phyloP scores from a whole-genome alignment of 2,329 filamentous ascomycete species.

The Sarocladiaceae sp. region DNA sequence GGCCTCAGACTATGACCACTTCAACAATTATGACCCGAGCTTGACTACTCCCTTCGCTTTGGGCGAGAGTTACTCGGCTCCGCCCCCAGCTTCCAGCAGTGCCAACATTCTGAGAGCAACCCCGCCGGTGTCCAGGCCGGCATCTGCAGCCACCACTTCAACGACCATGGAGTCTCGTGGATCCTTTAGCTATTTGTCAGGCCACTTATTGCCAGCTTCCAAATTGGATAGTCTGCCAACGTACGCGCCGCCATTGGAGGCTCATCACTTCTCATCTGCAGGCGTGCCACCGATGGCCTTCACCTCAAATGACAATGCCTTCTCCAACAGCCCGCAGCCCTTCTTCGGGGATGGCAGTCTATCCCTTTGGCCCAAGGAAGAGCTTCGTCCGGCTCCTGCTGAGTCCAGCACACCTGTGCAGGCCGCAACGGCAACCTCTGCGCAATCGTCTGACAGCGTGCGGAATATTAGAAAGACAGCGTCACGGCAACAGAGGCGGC shows the following conservation, averaged over 20 bases:
- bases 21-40: constrained; percentile 40
- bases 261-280: constrained; percentile 17
- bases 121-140: constrained; percentile 3
- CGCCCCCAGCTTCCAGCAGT: constrained; percentile 18
- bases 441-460: neutral
- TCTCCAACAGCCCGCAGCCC: neutral
- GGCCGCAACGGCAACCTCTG: neutral
- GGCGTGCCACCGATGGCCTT: constrained; percentile 6
- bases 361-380: neutral
- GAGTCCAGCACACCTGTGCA: neutral
- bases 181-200: constrained; percentile 21
- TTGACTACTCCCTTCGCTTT: constrained; percentile 36
- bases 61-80: constrained; percentile 41
- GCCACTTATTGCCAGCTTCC: constrained; percentile 15
- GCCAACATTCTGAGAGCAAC: constrained; percentile 16
- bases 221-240: constrained; percentile 17
- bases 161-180: constrained; percentile 15
- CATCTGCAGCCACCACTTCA: constrained; percentile 16
- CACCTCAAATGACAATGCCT: neutral
- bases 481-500: neutral
- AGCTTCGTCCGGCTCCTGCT: neutral
- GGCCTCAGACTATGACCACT: constrained; percentile 47
- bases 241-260: constrained; percentile 18
- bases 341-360: neutral
- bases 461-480: constrained; percentile 4